These are phyloP conservation scores for Epichloe glyceriae DNA, from an alignment of 2,329 filamentous ascomycete species.

Conservation along the genomic window DNA sequence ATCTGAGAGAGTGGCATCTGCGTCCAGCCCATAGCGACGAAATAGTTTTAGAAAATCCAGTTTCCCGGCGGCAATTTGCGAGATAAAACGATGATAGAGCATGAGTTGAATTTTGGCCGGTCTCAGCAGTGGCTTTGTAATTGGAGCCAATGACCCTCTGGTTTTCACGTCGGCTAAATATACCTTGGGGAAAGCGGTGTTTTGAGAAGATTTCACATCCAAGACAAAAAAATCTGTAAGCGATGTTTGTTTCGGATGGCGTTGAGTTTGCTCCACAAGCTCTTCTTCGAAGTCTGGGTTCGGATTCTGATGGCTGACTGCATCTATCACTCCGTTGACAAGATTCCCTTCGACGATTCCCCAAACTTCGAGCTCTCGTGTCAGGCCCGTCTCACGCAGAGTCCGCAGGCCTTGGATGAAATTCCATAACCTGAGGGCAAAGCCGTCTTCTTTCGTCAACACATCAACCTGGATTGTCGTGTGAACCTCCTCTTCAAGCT, in stretches of 20 bases:
- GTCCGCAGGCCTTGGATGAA: constrained; percentile 73
- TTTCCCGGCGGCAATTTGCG: constrained; percentile 55
- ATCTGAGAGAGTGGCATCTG: constrained; percentile 59
- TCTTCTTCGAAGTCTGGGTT: constrained; percentile 56
- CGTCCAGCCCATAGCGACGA: constrained; percentile 55
- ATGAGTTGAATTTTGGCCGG: constrained; percentile 80
- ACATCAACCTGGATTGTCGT: constrained; percentile 61
- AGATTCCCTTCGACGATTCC: constrained; percentile 70
- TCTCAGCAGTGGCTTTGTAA: constrained; percentile 52
- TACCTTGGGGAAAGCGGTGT: constrained; percentile 19
- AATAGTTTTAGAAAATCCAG: constrained; percentile 60
- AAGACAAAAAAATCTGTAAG: constrained; percentile 29
- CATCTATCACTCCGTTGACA: constrained; percentile 82
- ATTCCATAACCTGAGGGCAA: constrained; percentile 81
- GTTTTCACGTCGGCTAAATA: constrained; percentile 90
- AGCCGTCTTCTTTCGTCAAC: constrained; percentile 63
- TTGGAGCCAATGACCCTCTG: constrained; percentile 50
- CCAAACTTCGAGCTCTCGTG: constrained; percentile 73
- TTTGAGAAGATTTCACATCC: constrained; percentile 6
- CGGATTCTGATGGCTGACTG: constrained; percentile 65
- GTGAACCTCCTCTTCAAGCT: constrained; percentile 76
- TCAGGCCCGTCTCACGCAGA: constrained; percentile 55
- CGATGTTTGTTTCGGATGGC: constrained; percentile 20
- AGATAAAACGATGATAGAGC: constrained; percentile 78
- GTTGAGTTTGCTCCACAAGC: constrained; percentile 23